phyloP scores from a whole-genome alignment of 73 alveolate genomes.

The Diophrys appendiculata region DNA sequence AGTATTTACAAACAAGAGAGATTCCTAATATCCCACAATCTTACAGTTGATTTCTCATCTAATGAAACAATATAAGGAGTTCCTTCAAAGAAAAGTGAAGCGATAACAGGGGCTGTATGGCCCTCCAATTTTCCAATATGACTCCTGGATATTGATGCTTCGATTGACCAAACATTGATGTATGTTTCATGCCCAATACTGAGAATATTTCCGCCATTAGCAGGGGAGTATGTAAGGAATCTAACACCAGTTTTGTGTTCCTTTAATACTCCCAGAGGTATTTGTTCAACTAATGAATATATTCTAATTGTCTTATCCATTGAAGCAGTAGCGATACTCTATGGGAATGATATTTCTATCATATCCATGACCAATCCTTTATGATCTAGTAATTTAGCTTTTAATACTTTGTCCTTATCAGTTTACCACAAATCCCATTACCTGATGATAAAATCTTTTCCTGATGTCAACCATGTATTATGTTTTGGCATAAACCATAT shows the following conservation, averaged over 20 bases:
- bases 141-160: slow-evolving; percentile 61
- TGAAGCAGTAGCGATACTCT: slow-evolving; percentile 81
- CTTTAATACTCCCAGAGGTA: slow-evolving; percentile 66
- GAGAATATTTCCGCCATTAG: slow-evolving; percentile 83
- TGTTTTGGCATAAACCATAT: slow-evolving; percentile 80
- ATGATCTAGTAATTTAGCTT: too few species aligned
- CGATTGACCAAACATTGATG: slow-evolving; percentile 87
- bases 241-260: slow-evolving; percentile 86
- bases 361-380: slow-evolving; percentile 84
- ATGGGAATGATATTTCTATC: slow-evolving; percentile 76
- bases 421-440: slow-evolving; percentile 63
- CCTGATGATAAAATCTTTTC: slow-evolving; percentile 72
- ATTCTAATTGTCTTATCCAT: slow-evolving; percentile 82
- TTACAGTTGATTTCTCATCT: slow-evolving; percentile 79
- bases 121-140: slow-evolving; percentile 86
- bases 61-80: slow-evolving; percentile 77
- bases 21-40: slow-evolving; percentile 83
- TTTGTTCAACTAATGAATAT: slow-evolving; percentile 73
- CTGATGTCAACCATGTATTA: slow-evolving; percentile 83
- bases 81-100: slow-evolving; percentile 71
- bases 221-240: slow-evolving; percentile 82
- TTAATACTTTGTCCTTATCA: too few species aligned
- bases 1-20: slow-evolving; percentile 69
- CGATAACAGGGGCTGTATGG: slow-evolving; percentile 83
- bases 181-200: slow-evolving; percentile 91